Conservation (phyloP, 352 stramenopile genomes). For the Phytophthora quininea region DNA sequence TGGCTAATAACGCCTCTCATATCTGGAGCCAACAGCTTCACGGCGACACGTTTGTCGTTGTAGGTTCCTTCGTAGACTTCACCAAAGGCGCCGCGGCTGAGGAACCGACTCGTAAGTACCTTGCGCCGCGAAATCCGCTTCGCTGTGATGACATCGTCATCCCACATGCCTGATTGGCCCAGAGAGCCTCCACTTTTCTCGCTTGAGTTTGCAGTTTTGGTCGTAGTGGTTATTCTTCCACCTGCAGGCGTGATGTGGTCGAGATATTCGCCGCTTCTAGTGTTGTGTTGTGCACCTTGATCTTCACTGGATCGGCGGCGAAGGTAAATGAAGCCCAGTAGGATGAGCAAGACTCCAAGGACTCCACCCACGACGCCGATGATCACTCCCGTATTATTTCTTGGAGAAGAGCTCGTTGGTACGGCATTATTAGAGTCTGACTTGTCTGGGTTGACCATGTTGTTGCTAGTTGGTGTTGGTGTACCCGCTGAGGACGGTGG, state of each 20-base stretch:
- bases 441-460: neutral
- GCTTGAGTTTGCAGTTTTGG: neutral
- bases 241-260: neutral
- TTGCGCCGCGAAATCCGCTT: slow-evolving; percentile 32
- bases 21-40: slow-evolving; percentile 35
- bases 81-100: slow-evolving; percentile 33
- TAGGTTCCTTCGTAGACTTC: slow-evolving; percentile 44
- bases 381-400: neutral
- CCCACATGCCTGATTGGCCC: slow-evolving; percentile 12
- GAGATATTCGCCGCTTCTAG: neutral
- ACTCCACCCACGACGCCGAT: neutral
- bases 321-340: neutral
- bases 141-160: slow-evolving; percentile 32
- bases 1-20: slow-evolving; percentile 23
- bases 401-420: neutral
- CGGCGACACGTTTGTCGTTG: slow-evolving; percentile 24
- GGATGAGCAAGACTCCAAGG: neutral
- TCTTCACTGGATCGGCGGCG: neutral
- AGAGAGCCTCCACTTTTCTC: neutral
- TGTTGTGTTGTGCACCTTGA: neutral
- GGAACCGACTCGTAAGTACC: slow-evolving; percentile 20
- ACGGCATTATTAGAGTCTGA: neutral
- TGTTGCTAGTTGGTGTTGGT: neutral
- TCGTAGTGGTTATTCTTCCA: neutral
- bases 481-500: no score